Evolutionary conservation across 352 stramenopile species (phyloP), one percentile per base, ranked within the genome.

Genomic region (Elongisporangium prolatum): DNA sequence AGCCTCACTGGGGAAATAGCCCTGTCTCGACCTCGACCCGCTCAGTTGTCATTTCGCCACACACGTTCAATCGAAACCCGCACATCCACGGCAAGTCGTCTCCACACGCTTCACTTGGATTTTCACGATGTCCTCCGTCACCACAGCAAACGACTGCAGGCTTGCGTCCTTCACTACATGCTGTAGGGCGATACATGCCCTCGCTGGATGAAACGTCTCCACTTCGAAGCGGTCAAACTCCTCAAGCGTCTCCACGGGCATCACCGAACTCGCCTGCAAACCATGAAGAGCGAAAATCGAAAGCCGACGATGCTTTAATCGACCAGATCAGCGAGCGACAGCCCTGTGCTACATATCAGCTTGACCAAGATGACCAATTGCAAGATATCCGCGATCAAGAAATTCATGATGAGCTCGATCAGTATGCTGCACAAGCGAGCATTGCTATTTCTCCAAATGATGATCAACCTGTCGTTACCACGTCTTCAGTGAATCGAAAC

Each of bases 121-220:
- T 44, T 17, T 44, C 34, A 17, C 59, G 65, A 21, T 80, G 64
- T 9, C 76, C 75, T 24, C 61, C 68, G 14, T 89, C 79, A 13
- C 75, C 81, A 0, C 79, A 89, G 48, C 82, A 76, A 65, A 56
- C 54, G 11, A 44, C 34, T 44, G 10, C 34, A 44, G 34, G 34
- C 10, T 28, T 58, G 10, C 65, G 64, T 1, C 60, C 55, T 21
- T 59, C 59, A 9, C 59, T 63, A 14, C 21, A 77, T 14, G 66
- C 64, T 28, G 59, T 48, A 51, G 62, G 65, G 2, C 75, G 75
- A 6, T 88, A 91, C 58, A 93, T 93, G 84, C 81, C 80, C 9
- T 75, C 75, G 4, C 67, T 93, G 4, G 81, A 93, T 17, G 84
- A 93, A 48, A 84, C 70, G 0, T 74, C 64, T 69, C 38, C 58